Percentiles rank a stretch among this genome's conserved stretches.
Evolutionary conservation across 768 basidiomycete genomes (phyloP).

Genomic region (Candolleomyces aberdarensis): DNA sequence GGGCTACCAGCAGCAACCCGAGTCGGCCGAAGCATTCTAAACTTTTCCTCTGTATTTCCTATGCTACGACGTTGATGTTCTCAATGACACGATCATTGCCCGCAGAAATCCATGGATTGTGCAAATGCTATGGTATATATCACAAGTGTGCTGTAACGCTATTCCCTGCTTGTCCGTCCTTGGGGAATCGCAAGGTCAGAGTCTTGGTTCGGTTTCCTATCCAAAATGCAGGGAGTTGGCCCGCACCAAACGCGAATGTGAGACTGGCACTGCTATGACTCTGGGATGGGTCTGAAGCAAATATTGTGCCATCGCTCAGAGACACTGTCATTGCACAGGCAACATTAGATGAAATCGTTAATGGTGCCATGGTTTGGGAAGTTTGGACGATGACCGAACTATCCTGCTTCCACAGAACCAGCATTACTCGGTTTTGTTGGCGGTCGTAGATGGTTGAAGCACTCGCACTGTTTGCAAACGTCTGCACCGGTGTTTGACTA

Average conservation of each 20-base stretch:
- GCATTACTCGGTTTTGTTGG: slow-evolving; percentile 37
- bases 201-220: slow-evolving; percentile 21
- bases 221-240: slow-evolving; percentile 24
- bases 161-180: slow-evolving; percentile 47
- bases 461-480: slow-evolving; percentile 43
- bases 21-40: slow-evolving; percentile 56
- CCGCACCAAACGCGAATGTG: slow-evolving; percentile 27
- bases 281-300: slow-evolving; percentile 68
- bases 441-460: slow-evolving; percentile 52
- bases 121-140: neutral
- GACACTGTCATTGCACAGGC: slow-evolving; percentile 45
- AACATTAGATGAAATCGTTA: slow-evolving; percentile 35
- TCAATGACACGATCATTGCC: neutral
- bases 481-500: slow-evolving; percentile 25
- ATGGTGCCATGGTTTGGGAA: slow-evolving; percentile 14
- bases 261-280: slow-evolving; percentile 34
- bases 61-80: slow-evolving; percentile 6
- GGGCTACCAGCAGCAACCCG: slow-evolving; percentile 27
- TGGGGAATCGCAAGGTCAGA: slow-evolving; percentile 40
- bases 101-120: neutral
- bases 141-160: slow-evolving; percentile 32
- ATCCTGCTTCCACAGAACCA: slow-evolving; percentile 55
- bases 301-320: slow-evolving; percentile 39
- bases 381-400: slow-evolving; percentile 39
- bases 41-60: slow-evolving; percentile 19